A percentile compares a stretch with the other conserved stretches of the same genome.
Conservation (phyloP, 2,329 filamentous ascomycete genomes). For the Sarocladium brachiariae region DNA sequence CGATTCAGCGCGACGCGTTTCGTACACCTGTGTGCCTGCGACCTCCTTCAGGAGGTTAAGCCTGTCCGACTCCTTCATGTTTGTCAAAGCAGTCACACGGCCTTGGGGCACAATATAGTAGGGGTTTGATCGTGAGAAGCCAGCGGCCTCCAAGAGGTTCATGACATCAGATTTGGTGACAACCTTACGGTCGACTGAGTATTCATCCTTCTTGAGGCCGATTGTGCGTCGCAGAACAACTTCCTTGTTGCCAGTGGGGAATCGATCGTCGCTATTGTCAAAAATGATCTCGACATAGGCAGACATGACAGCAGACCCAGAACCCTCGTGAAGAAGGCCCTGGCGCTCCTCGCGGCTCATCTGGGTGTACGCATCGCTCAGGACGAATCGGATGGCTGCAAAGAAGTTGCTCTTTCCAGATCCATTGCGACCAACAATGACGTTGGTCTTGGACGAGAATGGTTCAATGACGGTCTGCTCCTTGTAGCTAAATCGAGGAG, state of each 20-base stretch:
- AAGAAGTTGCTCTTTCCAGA: constrained; percentile 99
- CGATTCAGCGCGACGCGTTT: constrained; percentile 82
- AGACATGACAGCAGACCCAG: constrained; percentile 95
- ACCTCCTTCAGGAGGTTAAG: constrained; percentile 91
- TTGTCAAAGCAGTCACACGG: constrained; percentile 89
- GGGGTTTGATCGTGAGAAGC: constrained; percentile 93
- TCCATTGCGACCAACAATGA: constrained; percentile 97
- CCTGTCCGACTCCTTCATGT: constrained; percentile 95
- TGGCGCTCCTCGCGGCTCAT: constrained; percentile 95
- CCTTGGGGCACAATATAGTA: constrained; percentile 99
- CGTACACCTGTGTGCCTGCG: constrained; percentile 96
- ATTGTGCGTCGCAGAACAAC: constrained; percentile 89
- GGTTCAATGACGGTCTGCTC: constrained; percentile 98
- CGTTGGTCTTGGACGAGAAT: constrained; percentile 95
- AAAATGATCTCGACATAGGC: constrained; percentile 99
- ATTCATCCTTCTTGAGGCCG: constrained; percentile 96
- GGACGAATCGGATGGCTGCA: constrained; percentile 94
- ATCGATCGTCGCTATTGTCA: constrained; percentile 93
- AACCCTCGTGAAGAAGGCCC: constrained; percentile 94
- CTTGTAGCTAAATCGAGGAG: constrained; percentile 70
- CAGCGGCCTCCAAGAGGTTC: constrained; percentile 90
- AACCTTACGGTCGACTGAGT: constrained; percentile 94
- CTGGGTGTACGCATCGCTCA: constrained; percentile 94
- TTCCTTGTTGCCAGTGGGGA: constrained; percentile 87
- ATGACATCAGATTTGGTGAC: constrained; percentile 91